phyloP scores from a whole-genome alignment of 225 moss, liverwort and hornwort species.

The Pseudoscleropodium purum region DNA sequence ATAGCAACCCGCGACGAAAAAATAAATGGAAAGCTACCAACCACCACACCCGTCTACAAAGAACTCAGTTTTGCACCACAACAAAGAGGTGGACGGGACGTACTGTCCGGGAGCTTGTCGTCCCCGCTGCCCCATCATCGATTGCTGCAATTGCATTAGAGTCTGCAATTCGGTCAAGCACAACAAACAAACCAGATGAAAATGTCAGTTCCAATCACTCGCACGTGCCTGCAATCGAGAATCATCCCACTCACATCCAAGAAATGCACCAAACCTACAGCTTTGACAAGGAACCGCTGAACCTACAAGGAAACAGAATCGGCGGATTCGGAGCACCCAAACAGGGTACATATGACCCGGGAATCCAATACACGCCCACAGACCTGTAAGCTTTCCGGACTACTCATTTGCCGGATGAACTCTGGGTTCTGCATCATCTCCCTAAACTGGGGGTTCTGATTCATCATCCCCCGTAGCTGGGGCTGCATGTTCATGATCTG shows the following conservation, averaged over 20 bases:
- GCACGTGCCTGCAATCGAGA: not conserved
- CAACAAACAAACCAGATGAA: not conserved
- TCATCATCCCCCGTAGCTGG: constrained; percentile 77
- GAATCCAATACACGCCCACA: not conserved
- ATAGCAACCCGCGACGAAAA: not conserved
- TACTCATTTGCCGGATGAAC: constrained; percentile 89
- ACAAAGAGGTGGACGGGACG: not conserved
- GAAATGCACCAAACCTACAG: not conserved
- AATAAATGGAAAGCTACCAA: not conserved
- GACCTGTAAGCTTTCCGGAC: constrained; percentile 90
- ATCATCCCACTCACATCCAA: not conserved
- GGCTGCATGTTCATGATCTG: constrained; percentile 98
- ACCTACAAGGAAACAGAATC: not conserved
- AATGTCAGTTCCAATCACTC: not conserved
- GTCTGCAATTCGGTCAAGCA: not conserved
- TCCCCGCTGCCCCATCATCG: constrained; percentile 29
- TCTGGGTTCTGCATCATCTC: constrained; percentile 98
- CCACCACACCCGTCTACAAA: not conserved
- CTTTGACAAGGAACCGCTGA: not conserved
- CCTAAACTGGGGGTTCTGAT: constrained; percentile 86
- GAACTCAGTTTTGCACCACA: not conserved
- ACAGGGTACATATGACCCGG: not conserved
- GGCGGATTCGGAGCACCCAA: not conserved
- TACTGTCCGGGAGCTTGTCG: constrained; percentile 42
- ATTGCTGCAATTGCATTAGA: constrained; percentile 46